These are phyloP conservation scores for Albugo laibachii DNA, from an alignment of 352 stramenopile genomes.

Conservation along the genomic window DNA sequence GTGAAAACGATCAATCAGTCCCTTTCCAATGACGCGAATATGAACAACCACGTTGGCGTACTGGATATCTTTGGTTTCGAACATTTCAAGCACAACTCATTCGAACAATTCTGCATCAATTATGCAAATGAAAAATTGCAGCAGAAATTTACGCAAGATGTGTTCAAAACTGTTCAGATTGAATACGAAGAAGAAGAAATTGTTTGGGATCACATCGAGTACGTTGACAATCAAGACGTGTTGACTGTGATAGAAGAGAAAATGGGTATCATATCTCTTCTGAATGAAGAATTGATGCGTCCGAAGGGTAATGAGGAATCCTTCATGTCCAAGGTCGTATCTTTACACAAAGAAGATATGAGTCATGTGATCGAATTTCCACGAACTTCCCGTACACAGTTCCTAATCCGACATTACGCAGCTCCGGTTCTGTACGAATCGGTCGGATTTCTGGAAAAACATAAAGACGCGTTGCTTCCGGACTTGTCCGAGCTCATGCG, in stretches of 20 bases:
- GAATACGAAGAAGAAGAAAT: constrained; percentile 93
- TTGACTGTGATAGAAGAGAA: constrained; percentile 70
- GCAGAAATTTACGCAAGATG: constrained; percentile 79
- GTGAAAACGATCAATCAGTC: constrained; percentile 84
- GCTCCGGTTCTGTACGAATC: constrained; percentile 86
- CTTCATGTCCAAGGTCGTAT: constrained; percentile 71
- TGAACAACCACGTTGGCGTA: constrained; percentile 83
- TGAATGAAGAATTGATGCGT: constrained; percentile 82
- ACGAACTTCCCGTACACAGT: constrained; percentile 73
- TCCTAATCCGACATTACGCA: constrained; percentile 91
- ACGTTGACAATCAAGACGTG: constrained; percentile 80
- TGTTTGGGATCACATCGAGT: constrained; percentile 81
- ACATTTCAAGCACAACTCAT: constrained; percentile 91
- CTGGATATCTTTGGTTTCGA: constrained; percentile 99
- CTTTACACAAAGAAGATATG: constrained; percentile 72
- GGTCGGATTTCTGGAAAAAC: constrained; percentile 90
- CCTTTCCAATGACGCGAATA: constrained; percentile 52
- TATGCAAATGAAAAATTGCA: constrained; percentile 71
- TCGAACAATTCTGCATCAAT: constrained; percentile 74
- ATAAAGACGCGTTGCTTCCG: constrained; percentile 88
- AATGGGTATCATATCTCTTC: constrained; percentile 77
- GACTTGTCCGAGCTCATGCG: constrained; percentile 84
- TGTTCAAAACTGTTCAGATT: constrained; percentile 84
- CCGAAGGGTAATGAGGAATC: constrained; percentile 72
- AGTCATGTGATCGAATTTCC: constrained; percentile 68